These are phyloP conservation scores for Alternaria solani DNA, from an alignment of 2,329 filamentous ascomycete genomes.

Conservation along the genomic window DNA sequence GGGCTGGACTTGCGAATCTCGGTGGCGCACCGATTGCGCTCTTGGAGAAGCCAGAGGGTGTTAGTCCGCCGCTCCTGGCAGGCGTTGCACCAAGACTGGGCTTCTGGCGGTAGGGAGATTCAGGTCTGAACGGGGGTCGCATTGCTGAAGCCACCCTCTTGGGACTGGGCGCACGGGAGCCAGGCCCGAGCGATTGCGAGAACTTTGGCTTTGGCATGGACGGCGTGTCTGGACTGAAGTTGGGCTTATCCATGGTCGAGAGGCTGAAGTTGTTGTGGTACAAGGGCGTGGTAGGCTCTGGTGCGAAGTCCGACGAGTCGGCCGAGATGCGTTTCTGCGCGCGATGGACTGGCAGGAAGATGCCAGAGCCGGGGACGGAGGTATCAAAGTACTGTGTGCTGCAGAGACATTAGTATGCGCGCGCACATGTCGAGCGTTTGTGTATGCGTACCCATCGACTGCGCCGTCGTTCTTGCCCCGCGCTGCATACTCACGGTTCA, in stretches of 20 bases:
- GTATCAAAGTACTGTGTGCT: constrained; percentile 81
- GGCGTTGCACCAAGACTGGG: constrained; percentile 51
- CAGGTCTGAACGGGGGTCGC: constrained; percentile 82
- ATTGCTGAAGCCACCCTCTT: constrained; percentile 71
- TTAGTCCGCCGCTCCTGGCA: constrained; percentile 62
- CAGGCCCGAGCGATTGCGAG: constrained; percentile 85
- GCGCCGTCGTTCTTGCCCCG: constrained; percentile 96
- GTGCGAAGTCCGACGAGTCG: constrained; percentile 64
- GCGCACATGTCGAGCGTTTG: background rate
- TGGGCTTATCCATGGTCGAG: constrained; percentile 60
- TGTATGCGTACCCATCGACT: constrained; percentile 79
- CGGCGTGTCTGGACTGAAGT: constrained; percentile 59
- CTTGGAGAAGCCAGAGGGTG: constrained; percentile 63
- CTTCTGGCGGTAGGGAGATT: constrained; percentile 79
- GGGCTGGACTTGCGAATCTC: constrained; percentile 69
- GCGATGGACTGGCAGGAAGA: constrained; percentile 89
- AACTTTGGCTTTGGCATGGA: constrained; percentile 80
- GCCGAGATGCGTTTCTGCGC: constrained; percentile 72
- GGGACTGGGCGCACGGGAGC: constrained; percentile 72
- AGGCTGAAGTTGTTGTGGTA: constrained; percentile 63
- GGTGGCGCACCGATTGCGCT: constrained; percentile 61
- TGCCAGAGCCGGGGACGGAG: constrained; percentile 79
- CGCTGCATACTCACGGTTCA: constrained; percentile 79
- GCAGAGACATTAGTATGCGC: constrained; percentile 19
- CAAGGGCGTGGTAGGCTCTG: constrained; percentile 73